Evolutionary conservation across 2,329 filamentous ascomycete species (phyloP), one percentile per base, ranked within the genome.

Genomic region (Ascochyta fabae): DNA sequence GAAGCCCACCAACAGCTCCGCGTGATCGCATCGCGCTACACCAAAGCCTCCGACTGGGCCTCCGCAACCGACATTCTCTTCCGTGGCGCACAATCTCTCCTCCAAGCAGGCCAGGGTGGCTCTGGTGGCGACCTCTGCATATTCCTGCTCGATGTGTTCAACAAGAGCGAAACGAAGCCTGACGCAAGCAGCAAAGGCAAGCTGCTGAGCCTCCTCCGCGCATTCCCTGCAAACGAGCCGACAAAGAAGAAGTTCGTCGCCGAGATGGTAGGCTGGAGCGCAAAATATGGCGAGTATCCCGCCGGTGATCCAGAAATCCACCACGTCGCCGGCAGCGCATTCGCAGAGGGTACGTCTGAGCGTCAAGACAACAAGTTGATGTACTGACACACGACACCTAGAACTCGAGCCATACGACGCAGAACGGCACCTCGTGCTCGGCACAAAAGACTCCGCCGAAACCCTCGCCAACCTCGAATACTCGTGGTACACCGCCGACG

Each of bases 1-100:
- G 95, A 99, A 84, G 95, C 95, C 55, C 94, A 98, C 79, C 95
- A 99, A 78, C 95, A 99, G 81, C 91, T 96, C 64, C 92, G 95
- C 60, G 93, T 97, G 50, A 94, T 97, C 66, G 93, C 93, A 58
- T 89, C 92, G 35, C 92, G 96, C 54, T 96, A 99, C 80, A 87
- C 94, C 75, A 98, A 98, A 80, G 84, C 89, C 39, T 81, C 85
- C 59, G 94, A 94, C 83, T 97, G 90, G 84, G 76, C 83, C 65
- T 89, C 92, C 12, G 95, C 96, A 43, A 88, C 92, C 73, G 91
- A 96, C 65, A 89, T 98, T 62, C 84, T 99, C 62, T 88, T 86
- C 75, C 89, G 85, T 62, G 95, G 96, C 60, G 89, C 94, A 1
- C 88, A 90, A 66, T 88, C 93, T 26, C 85, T 99, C 9, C 84